Evolutionary conservation across 2,329 filamentous ascomycete genomes (phyloP).

Genomic region (Cytospora paraplurivora): DNA sequence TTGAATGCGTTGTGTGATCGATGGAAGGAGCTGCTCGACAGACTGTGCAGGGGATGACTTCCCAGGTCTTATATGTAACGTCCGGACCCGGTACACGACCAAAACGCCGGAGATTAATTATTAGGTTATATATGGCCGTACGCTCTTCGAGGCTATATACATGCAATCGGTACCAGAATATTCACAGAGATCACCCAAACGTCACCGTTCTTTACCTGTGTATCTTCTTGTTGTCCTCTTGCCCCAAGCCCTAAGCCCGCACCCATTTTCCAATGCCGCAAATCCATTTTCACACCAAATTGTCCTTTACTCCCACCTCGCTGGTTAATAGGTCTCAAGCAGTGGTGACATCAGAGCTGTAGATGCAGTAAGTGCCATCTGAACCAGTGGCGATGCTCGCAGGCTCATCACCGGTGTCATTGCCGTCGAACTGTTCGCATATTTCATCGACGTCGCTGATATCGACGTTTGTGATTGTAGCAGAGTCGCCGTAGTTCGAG

Average conservation of each 20-base stretch:
- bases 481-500: slow-evolving; percentile 36
- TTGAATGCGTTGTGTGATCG: too few species aligned
- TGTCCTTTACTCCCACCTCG: background rate
- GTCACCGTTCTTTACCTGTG: too few species aligned
- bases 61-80: too few species aligned
- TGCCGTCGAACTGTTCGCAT: slow-evolving; percentile 29
- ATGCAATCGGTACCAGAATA: too few species aligned
- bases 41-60: background rate
- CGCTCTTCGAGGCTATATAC: too few species aligned
- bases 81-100: too few species aligned
- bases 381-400: slow-evolving; percentile 22
- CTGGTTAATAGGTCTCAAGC: background rate
- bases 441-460: slow-evolving; percentile 24
- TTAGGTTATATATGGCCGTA: background rate
- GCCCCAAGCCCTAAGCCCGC: too few species aligned
- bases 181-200: too few species aligned
- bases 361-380: slow-evolving; percentile 31
- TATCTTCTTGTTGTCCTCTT: too few species aligned
- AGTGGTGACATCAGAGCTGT: slow-evolving; percentile 20
- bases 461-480: slow-evolving; percentile 27
- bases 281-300: too few species aligned
- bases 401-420: slow-evolving; percentile 27
- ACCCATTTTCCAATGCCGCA: too few species aligned
- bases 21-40: background rate
- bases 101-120: background rate